These are phyloP conservation scores for Magnolia changhungtana DNA, from an alignment of 164 flowering plant species.

Conservation along the genomic window DNA sequence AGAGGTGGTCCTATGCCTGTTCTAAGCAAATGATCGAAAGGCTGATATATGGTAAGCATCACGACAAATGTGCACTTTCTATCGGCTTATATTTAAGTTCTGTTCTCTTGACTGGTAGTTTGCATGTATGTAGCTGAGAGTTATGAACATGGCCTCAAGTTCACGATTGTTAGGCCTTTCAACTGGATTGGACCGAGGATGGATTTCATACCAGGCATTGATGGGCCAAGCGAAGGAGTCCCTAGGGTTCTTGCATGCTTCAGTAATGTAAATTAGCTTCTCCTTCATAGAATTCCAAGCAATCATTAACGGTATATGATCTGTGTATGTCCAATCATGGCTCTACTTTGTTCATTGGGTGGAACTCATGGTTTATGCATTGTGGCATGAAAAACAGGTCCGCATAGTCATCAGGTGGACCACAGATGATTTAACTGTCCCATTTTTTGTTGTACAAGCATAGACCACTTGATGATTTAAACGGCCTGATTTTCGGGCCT, in stretches of 20 bases:
- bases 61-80: neutral
- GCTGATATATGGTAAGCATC: conserved; percentile 28
- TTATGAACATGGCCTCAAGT: conserved; percentile 56
- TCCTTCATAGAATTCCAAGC: neutral
- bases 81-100: neutral
- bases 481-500: too few species aligned
- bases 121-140: conserved; percentile 40
- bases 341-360: too few species aligned
- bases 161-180: conserved; percentile 63
- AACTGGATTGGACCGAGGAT: conserved; percentile 73
- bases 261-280: conserved; percentile 41
- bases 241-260: conserved; percentile 65
- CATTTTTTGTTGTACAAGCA: too few species aligned
- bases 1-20: conserved; percentile 54
- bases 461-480: too few species aligned
- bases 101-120: neutral
- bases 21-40: conserved; percentile 50
- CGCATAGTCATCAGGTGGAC: too few species aligned
- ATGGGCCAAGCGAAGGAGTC: conserved; percentile 64
- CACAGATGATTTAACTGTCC: too few species aligned
- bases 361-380: too few species aligned
- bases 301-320: too few species aligned
- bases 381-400: too few species aligned
- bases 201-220: conserved; percentile 65
- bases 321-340: too few species aligned